Evolutionary conservation across 495 filamentous ascomycete species (phyloP), one percentile per base, ranked within the genome.

Genomic region (Aspergillus leporis): DNA sequence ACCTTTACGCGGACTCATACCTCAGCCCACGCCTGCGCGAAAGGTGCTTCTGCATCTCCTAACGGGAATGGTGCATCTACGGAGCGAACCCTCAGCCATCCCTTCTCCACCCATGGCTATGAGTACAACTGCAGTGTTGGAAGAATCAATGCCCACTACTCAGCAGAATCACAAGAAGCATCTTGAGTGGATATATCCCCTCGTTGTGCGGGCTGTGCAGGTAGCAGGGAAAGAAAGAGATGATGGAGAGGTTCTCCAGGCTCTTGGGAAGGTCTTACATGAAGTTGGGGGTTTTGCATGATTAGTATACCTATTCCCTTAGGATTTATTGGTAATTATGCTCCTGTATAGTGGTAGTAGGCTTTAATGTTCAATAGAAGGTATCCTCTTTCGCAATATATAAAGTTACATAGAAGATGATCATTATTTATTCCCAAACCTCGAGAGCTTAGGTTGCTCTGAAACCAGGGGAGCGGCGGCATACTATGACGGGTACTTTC

Each of bases 1-100:
- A 65, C 94, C 94, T 16, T 78, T 98, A 12, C 81, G 94, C 16
- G 95, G 94, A 0, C 78, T 86, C n/a, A 93, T 94, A 88, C 94
- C 94, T 31, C 91, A 95, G 70, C 94, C 94, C 5, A 81, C 88
- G 14, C 85, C 84, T 0, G 90, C 97, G 64, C 84, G 91, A 41
- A 85, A 82, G 62, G 92, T 94, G 63, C 73, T 98, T 50, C 69
- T 89, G 1, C 86, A 91, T 57, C 79, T 94, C 28, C 74, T 98
- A 13, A 71, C 76, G 19, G 73, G 79, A 13, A 74, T 96, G 54
- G 81, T 88, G 5, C 74, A 78, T 22, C 74, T 98, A 45, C 76
- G 82, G 34, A 89, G 85, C 16, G 88, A 93, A 67, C 84, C 87
- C 3, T 81, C 84, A 3, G 87, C 90, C 0, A 87, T 93, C 34